Conservation (phyloP, 805 yeast species). For the Hanseniaspora vineae region DNA sequence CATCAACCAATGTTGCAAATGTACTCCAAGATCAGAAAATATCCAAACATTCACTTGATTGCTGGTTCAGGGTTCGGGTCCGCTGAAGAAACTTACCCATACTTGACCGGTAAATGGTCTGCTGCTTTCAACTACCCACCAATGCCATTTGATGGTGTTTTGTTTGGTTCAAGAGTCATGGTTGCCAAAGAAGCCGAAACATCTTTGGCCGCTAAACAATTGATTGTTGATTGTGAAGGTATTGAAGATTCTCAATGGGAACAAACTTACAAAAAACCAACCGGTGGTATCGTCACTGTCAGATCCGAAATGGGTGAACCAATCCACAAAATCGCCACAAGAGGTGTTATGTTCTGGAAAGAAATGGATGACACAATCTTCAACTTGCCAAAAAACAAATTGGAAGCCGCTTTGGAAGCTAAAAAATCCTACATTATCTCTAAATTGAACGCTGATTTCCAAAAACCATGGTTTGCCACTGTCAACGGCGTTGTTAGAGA, state of each 20-base stretch:
- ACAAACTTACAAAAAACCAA: conserved; percentile 80
- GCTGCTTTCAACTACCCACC: conserved; percentile 76
- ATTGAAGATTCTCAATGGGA: conserved; percentile 87
- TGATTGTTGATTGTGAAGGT: conserved; percentile 85
- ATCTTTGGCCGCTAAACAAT: conserved; percentile 84
- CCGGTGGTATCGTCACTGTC: conserved; percentile 95
- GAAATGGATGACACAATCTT: conserved; percentile 92
- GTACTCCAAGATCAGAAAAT: conserved; percentile 89
- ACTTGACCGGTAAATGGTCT: conserved; percentile 98
- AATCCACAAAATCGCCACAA: conserved; percentile 94
- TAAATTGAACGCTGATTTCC: conserved; percentile 85
- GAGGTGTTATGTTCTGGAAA: conserved; percentile 96
- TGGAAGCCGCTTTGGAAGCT: conserved; percentile 65
- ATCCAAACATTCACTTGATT: conserved; percentile 74
- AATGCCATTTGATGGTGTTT: conserved; percentile 97
- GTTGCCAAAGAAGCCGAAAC: conserved; percentile 93
- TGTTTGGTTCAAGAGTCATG: conserved; percentile 96
- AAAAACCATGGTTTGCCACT: conserved; percentile 95
- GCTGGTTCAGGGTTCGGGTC: conserved; percentile 99
- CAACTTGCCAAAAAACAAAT: conserved; percentile 77
- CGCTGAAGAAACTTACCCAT: conserved; percentile 92
- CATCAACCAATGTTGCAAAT: conserved; percentile 94
- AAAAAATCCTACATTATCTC: conserved; percentile 79
- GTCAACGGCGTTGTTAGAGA: conserved; percentile 67
- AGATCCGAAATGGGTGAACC: conserved; percentile 99